phyloP scores from a whole-genome alignment of 2,329 filamentous ascomycete species.

The Aspergillus flavus region DNA sequence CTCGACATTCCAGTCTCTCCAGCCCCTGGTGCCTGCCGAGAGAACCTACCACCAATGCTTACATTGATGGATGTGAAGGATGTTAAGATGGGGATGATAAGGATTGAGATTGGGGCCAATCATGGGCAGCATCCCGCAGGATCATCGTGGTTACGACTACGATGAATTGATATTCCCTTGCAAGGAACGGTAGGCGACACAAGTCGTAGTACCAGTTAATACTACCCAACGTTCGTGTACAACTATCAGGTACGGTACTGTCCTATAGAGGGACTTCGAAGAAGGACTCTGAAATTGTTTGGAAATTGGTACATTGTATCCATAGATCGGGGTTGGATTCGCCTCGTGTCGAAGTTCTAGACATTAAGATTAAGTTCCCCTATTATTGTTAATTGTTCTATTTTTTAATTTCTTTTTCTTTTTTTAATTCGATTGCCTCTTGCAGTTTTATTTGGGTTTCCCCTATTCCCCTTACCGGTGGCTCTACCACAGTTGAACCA shows the following conservation, averaged over 20 bases:
- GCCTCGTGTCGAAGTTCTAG: conserved; percentile 5
- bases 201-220: not conserved
- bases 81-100: not conserved
- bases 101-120: not conserved
- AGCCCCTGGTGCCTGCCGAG: conserved; percentile 7
- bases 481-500: conserved; percentile 1
- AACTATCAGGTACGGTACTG: not conserved
- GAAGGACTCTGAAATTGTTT: not conserved
- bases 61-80: not conserved
- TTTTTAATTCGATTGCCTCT: not conserved
- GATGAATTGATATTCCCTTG: not conserved
- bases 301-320: not conserved
- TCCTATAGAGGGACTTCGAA: not conserved
- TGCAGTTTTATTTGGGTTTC: conserved; percentile 10
- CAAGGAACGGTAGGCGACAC: not conserved
- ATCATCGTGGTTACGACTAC: not conserved
- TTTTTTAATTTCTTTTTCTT: not conserved
- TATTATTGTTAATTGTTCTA: not conserved
- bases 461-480: conserved; percentile 24
- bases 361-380: conserved; percentile 1
- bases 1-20: not conserved
- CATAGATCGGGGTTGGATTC: not conserved
- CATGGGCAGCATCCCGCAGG: not conserved
- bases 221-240: not conserved
- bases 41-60: conserved; percentile 3